Conservation (phyloP, 371 early-diverging fungal species). For the Cokeromyces recurvatus region DNA sequence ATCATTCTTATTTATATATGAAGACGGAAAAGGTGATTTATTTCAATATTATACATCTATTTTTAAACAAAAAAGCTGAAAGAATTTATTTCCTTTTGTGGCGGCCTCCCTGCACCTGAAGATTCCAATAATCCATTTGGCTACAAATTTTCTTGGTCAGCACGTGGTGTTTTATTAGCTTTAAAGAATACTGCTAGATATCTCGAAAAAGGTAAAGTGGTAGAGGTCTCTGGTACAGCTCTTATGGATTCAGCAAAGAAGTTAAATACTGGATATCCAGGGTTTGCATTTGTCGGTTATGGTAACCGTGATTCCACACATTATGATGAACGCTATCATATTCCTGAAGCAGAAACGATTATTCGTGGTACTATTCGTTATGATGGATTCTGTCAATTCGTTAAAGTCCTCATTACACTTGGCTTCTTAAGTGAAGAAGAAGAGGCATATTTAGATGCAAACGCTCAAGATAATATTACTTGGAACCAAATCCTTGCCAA, state of each 20-base stretch:
- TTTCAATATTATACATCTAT: too few relatives aligned
- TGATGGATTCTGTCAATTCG: constrained; percentile 88
- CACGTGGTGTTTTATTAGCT: constrained; percentile 93
- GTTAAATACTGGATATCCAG: constrained; percentile 80
- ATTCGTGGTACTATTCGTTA: constrained; percentile 94
- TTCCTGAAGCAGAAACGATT: constrained; percentile 92
- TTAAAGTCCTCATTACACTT: constrained; percentile 88
- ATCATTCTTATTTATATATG: too few relatives aligned
- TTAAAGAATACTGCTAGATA: constrained; percentile 89
- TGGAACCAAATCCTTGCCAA: constrained; percentile 75
- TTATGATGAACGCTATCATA: constrained; percentile 92
- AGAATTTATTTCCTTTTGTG: constrained; percentile 95
- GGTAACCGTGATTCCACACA: constrained; percentile 97
- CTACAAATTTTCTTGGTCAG: constrained; percentile 98
- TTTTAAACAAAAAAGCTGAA: constrained; percentile 42
- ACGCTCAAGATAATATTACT: constrained; percentile 57
- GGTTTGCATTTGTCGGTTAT: constrained; percentile 84
- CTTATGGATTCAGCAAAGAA: constrained; percentile 87
- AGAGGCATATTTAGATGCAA: constrained; percentile 55
- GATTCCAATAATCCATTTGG: constrained; percentile 95
- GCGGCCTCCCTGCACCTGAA: constrained; percentile 98
- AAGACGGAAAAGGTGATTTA: background rate
- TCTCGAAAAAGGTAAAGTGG: constrained; percentile 85
- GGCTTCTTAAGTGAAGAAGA: constrained; percentile 86
- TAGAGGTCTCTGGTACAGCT: constrained; percentile 86